These are phyloP conservation scores for Turnera subulata DNA, from an alignment of 345 rosid species.

Conservation along the genomic window DNA sequence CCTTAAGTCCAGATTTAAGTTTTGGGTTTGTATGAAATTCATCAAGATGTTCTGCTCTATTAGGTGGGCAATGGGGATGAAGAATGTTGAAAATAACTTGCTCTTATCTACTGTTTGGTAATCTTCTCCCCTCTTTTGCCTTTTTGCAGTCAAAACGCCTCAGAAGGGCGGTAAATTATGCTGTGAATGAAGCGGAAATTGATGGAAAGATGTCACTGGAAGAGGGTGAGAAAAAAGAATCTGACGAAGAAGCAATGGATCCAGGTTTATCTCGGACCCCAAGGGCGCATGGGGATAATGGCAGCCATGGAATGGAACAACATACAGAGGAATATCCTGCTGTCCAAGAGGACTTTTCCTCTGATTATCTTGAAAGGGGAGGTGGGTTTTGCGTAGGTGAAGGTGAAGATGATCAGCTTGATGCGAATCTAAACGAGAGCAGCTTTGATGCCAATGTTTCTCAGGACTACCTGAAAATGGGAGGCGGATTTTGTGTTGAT, in stretches of 20 bases:
- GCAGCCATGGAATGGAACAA: slow-evolving; percentile 15
- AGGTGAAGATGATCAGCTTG: slow-evolving; percentile 30
- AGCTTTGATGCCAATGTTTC: slow-evolving; percentile 22
- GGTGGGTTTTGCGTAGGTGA: slow-evolving; percentile 56
- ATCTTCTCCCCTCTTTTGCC: slow-evolving; percentile 5
- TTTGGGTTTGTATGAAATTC: no score
- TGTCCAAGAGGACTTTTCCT: slow-evolving; percentile 8
- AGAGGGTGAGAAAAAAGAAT: slow-evolving; percentile 17
- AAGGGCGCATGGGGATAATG: slow-evolving; percentile 11
- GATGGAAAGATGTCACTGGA: slow-evolving; percentile 38
- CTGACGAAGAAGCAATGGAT: slow-evolving; percentile 20
- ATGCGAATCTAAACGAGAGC: slow-evolving; percentile 19
- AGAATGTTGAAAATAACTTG: no score
- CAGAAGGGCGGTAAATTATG: slow-evolving; percentile 53
- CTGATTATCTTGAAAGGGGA: slow-evolving; percentile 39
- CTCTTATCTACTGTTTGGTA: no score
- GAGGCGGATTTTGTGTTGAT: slow-evolving; percentile 74
- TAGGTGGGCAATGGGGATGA: neutral
- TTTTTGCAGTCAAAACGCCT: slow-evolving; percentile 59
- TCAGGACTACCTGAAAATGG: slow-evolving; percentile 42
- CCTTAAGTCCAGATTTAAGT: no score
- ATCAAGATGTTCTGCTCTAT: no score
- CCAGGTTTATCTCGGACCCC: slow-evolving; percentile 13
- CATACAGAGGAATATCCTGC: slow-evolving; percentile 19
- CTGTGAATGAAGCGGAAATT: slow-evolving; percentile 32